phyloP scores from a whole-genome alignment of 345 rosid species.

The Eucalyptus globulus region DNA sequence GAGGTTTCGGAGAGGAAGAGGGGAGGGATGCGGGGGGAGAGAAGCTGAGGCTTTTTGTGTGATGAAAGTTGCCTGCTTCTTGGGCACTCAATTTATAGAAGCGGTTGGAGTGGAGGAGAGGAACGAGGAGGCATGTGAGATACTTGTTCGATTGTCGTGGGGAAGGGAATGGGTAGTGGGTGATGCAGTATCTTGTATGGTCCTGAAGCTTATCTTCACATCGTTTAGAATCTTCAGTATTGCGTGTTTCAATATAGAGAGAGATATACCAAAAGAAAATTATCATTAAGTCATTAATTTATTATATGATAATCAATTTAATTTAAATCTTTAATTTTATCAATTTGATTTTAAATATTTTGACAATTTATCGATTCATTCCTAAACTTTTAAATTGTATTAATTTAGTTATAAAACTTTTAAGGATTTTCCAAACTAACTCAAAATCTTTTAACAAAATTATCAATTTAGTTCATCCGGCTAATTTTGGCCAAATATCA shows the following conservation, averaged over 20 bases:
- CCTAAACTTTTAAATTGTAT: rapidly evolving
- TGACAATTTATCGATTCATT: too few species aligned
- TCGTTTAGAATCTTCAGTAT: background rate
- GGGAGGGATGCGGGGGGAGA: background rate
- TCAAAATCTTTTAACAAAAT: too few species aligned
- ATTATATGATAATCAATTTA: rapidly evolving
- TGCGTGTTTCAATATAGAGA: too few species aligned
- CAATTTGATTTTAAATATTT: too few species aligned
- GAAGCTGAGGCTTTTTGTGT: background rate
- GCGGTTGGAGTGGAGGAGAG: background rate
- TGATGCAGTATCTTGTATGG: background rate
- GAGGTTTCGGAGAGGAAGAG: background rate
- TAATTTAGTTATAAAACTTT: too few species aligned
- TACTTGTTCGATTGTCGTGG: background rate
- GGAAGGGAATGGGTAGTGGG: background rate
- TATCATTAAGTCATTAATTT: too few species aligned
- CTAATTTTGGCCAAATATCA: too few species aligned
- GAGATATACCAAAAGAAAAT: background rate
- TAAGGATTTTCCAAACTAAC: too few species aligned
- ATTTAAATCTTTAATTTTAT: too few species aligned
- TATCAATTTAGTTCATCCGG: too few species aligned
- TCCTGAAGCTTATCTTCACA: background rate
- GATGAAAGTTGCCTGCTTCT: background rate
- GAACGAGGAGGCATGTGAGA: background rate
- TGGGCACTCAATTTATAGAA: background rate